A percentile compares a stretch with the other conserved stretches of the same genome.
These are phyloP conservation scores for Thelephora terrestris DNA, from an alignment of 1,284 basidiomycete species.

Conservation along the genomic window DNA sequence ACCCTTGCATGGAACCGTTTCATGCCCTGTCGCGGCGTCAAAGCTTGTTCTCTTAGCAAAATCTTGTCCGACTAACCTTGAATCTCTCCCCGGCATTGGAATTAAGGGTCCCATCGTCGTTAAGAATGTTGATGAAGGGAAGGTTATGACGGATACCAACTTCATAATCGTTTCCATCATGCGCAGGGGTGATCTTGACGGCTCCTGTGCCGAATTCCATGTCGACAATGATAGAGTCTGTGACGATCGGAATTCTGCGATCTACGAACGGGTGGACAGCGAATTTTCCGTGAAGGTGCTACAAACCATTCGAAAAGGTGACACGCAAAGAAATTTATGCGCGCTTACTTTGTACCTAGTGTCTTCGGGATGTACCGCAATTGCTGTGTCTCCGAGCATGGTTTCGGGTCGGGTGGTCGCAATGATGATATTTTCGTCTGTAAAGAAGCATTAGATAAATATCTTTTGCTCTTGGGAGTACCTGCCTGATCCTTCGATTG, in stretches of 20 bases:
- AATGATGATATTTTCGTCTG: constrained; percentile 87
- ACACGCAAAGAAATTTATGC: no score
- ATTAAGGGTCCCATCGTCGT: constrained; percentile 97
- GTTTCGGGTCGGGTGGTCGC: constrained; percentile 99
- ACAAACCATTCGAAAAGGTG: not conserved
- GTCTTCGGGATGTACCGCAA: constrained; percentile 95
- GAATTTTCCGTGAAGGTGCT: constrained; percentile 90
- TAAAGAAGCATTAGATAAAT: not conserved
- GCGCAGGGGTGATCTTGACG: constrained; percentile 99
- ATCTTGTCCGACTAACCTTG: constrained; percentile 31
- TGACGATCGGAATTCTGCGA: constrained; percentile 83
- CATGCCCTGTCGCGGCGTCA: constrained; percentile 58
- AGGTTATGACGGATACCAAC: constrained; percentile 86
- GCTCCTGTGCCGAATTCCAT: constrained; percentile 98
- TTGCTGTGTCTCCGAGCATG: constrained; percentile 96
- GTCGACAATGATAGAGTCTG: constrained; percentile 76
- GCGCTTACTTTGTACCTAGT: constrained; percentile 63
- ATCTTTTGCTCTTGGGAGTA: not conserved
- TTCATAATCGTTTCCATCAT: constrained; percentile 97
- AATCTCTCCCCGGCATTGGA: constrained; percentile 79
- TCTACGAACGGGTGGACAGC: constrained; percentile 86
- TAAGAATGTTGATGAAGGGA: constrained; percentile 92
- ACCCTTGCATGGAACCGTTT: constrained; percentile 93
- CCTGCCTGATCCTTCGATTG: constrained; percentile 73
- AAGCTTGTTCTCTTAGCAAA: not conserved